These are phyloP conservation scores for Ceratocystis variospora DNA, from an alignment of 2,329 filamentous ascomycete genomes.

Conservation along the genomic window DNA sequence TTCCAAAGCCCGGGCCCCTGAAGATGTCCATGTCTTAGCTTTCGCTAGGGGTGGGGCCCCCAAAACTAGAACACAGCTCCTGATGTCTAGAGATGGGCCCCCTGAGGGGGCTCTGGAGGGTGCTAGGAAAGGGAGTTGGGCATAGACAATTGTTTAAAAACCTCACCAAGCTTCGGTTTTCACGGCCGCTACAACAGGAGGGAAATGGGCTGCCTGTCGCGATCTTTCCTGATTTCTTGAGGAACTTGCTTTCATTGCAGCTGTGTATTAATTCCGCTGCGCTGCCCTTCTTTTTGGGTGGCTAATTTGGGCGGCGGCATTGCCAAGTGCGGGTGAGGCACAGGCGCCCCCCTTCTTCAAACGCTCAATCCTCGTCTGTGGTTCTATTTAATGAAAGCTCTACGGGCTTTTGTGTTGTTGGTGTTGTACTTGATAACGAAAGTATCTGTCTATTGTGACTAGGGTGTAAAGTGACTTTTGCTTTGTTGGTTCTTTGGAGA, in stretches of 20 bases:
- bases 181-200: not conserved
- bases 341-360: not conserved
- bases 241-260: not conserved
- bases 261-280: too few relatives aligned
- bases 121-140: too few relatives aligned
- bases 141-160: too few relatives aligned
- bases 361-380: not conserved
- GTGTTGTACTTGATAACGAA: not conserved
- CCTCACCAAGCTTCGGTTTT: too few relatives aligned
- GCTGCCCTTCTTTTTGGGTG: not conserved
- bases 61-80: not conserved
- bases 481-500: not conserved
- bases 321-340: slow-evolving; percentile 6
- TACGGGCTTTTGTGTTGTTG: not conserved
- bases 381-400: not conserved
- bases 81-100: too few relatives aligned
- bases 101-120: too few relatives aligned
- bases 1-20: not conserved
- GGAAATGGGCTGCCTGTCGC: not conserved
- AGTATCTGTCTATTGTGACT: not conserved
- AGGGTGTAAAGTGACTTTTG: not conserved
- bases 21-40: not conserved
- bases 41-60: not conserved
- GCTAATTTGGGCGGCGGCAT: not conserved
- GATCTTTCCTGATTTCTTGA: not conserved